Evolutionary conservation across 2,329 filamentous ascomycete species (phyloP).

Genomic region (Xylariaceae sp.): DNA sequence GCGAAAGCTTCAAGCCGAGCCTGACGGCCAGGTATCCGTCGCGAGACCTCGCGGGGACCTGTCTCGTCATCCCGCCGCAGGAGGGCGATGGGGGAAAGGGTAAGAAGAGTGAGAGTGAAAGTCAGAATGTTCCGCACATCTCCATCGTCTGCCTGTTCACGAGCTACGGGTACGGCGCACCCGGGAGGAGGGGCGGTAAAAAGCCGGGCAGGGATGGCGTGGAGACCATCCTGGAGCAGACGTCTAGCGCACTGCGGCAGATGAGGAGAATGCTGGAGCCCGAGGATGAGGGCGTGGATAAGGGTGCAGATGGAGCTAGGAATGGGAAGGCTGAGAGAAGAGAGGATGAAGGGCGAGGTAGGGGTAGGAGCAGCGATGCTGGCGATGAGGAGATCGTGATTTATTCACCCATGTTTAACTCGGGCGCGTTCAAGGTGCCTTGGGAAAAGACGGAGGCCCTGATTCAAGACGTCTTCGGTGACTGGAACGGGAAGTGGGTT

Average conservation of each 20-base stretch:
- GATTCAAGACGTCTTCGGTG: constrained; percentile 30
- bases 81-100: constrained; percentile 17
- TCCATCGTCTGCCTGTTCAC: constrained; percentile 22
- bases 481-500: constrained; percentile 43
- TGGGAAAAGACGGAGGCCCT: constrained; percentile 17
- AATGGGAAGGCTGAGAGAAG: background rate
- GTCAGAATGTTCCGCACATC: too few species aligned
- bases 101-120: too few species aligned
- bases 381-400: too few species aligned
- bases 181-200: constrained; percentile 3
- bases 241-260: constrained; percentile 13
- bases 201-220: constrained; percentile 18
- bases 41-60: constrained; percentile 21
- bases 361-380: too few species aligned
- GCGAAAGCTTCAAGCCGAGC: constrained; percentile 16
- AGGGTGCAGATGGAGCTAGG: background rate
- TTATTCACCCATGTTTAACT: constrained; percentile 23
- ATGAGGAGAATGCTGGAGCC: background rate
- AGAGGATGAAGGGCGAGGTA: background rate
- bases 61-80: constrained; percentile 28
- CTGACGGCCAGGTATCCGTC: constrained; percentile 14
- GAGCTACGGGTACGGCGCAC: constrained; percentile 19
- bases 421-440: constrained; percentile 20
- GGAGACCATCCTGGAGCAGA: constrained; percentile 16
- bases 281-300: background rate